Evolutionary conservation across 257 asterid genomes (phyloP).

Genomic region (Cruciata laevipes): DNA sequence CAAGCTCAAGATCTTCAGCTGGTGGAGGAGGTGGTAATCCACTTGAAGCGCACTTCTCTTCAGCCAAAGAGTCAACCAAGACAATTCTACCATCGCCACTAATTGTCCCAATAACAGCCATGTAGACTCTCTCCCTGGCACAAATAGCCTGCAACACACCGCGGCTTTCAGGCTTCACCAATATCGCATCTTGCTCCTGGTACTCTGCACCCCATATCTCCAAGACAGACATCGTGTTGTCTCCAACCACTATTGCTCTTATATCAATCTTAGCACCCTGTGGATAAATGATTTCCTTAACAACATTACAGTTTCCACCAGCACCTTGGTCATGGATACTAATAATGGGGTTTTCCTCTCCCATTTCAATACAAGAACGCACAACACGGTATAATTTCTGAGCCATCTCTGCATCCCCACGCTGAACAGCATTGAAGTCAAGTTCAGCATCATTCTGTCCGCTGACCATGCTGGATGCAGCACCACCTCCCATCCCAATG

Average conservation of each 20-base stretch:
- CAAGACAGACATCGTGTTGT: conserved; percentile 82
- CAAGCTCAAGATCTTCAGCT: conserved; percentile 93
- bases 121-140: conserved; percentile 78
- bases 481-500: conserved; percentile 98
- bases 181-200: conserved; percentile 97
- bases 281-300: conserved; percentile 71
- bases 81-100: conserved; percentile 72
- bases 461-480: conserved; percentile 99
- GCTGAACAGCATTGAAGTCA: conserved; percentile 82
- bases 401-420: conserved; percentile 96
- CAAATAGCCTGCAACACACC: conserved; percentile 56
- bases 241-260: conserved; percentile 83
- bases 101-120: conserved; percentile 85
- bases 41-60: conserved; percentile 34
- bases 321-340: conserved; percentile 96
- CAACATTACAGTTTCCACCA: conserved; percentile 75
- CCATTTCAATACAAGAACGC: conserved; percentile 89
- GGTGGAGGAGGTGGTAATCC: conserved; percentile 77
- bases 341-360: conserved; percentile 73
- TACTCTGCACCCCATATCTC: conserved; percentile 99
- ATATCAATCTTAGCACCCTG: conserved; percentile 84
- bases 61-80: conserved; percentile 58
- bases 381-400: conserved; percentile 85
- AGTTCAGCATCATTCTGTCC: conserved; percentile 93
- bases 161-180: conserved; percentile 83